Evolutionary conservation across 225 moss, liverwort and hornwort species (phyloP).

Genomic region (Physcomitrellopsis africana): DNA sequence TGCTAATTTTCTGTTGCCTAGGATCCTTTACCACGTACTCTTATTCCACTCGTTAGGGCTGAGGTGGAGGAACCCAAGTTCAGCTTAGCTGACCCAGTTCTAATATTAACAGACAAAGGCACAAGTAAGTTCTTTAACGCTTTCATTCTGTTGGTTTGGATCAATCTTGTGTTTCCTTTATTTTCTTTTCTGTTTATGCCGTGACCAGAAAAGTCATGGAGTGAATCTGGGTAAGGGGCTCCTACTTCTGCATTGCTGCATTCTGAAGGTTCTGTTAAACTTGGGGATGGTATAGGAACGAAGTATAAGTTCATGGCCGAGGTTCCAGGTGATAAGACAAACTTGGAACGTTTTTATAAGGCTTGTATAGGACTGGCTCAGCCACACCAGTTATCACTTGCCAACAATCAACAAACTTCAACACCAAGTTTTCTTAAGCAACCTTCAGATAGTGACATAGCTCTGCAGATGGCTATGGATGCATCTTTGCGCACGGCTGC

Average conservation of each 20-base stretch:
- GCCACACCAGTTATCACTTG: conserved; percentile 23
- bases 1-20: conserved; percentile 21
- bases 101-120: conserved; percentile 58
- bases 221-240: neutral
- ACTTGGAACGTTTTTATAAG: conserved; percentile 63
- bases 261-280: neutral
- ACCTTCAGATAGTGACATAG: conserved; percentile 40
- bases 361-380: conserved; percentile 53
- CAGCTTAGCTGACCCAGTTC: conserved; percentile 45
- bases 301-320: conserved; percentile 65
- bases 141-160: neutral
- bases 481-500: conserved; percentile 55
- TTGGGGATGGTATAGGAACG: conserved; percentile 42
- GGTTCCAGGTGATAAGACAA: conserved; percentile 61
- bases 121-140: conserved; percentile 49
- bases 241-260: neutral
- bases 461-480: conserved; percentile 57
- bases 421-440: conserved; percentile 21
- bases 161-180: neutral
- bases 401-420: neutral
- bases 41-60: conserved; percentile 54
- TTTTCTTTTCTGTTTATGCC: neutral
- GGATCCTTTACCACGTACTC: conserved; percentile 61
- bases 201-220: neutral
- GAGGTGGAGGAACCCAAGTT: conserved; percentile 73